These are phyloP conservation scores for Aphanomyces astaci DNA, from an alignment of 352 stramenopile genomes.

Conservation along the genomic window DNA sequence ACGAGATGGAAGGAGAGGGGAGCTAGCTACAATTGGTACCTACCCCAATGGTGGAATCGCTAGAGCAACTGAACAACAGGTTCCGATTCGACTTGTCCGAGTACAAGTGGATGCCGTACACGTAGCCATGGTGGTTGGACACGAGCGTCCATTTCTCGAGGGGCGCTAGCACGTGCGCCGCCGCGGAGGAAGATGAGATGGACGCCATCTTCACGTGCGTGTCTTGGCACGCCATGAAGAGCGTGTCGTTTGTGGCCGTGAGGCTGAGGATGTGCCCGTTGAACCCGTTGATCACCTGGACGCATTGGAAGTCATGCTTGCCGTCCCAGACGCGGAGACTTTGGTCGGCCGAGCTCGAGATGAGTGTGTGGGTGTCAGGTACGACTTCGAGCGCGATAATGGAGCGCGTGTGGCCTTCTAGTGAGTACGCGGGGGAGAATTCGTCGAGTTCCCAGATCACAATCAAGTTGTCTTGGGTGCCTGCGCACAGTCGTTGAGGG, in stretches of 20 bases:
- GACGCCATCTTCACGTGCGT: slow-evolving; percentile 8
- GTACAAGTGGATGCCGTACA: slow-evolving; percentile 15
- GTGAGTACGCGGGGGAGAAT: slow-evolving; percentile 13
- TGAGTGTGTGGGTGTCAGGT: slow-evolving; percentile 1
- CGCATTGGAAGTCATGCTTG: slow-evolving; percentile 7
- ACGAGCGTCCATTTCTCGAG: slow-evolving; percentile 1
- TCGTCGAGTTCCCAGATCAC: slow-evolving; percentile 20
- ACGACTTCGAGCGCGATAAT: slow-evolving; percentile 15
- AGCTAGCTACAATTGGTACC: not conserved
- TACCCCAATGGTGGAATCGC: slow-evolving; percentile 12
- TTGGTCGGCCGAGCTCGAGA: slow-evolving; percentile 15
- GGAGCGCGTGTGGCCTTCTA: slow-evolving; percentile 9
- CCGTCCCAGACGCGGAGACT: slow-evolving; percentile 15
- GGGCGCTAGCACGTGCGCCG: not conserved
- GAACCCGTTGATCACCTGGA: slow-evolving; percentile 9
- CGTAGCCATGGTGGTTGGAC: slow-evolving; percentile 12
- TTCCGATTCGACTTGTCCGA: not conserved
- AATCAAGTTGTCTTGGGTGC: slow-evolving; percentile 20
- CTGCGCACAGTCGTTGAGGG: slow-evolving; percentile 13
- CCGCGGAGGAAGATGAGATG: not conserved
- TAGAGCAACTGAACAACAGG: slow-evolving; percentile 9
- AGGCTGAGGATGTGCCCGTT: slow-evolving; percentile 17
- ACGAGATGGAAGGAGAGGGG: not conserved
- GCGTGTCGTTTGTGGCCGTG: slow-evolving; percentile 13
- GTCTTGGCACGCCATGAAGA: slow-evolving; percentile 21